phyloP scores from a whole-genome alignment of 2,329 filamentous ascomycete genomes.

The Colletotrichum trifolii region DNA sequence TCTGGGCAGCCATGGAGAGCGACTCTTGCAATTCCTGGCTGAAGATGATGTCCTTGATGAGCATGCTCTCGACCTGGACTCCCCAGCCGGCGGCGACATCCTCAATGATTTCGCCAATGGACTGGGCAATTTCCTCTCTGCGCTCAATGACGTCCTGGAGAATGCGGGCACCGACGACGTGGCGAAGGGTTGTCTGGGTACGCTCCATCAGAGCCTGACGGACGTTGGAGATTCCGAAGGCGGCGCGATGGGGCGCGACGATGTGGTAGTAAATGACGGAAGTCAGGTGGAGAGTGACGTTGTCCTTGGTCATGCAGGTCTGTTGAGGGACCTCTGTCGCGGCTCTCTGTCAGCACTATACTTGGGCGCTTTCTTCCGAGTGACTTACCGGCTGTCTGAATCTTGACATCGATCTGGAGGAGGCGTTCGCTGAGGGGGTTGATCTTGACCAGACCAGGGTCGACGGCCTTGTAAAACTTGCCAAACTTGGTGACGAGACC shows the following conservation, averaged over 20 bases:
- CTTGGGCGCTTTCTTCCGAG: neutral
- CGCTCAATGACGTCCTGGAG: slow-evolving; percentile 99
- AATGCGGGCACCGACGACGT: slow-evolving; percentile 94
- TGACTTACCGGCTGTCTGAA: slow-evolving; percentile 82
- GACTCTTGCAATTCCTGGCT: slow-evolving; percentile 94
- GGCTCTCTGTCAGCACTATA: slow-evolving; percentile 20
- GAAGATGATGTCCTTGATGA: slow-evolving; percentile 99
- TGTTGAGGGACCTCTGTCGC: slow-evolving; percentile 86
- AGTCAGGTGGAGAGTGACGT: slow-evolving; percentile 91
- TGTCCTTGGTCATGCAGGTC: slow-evolving; percentile 99
- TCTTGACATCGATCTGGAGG: slow-evolving; percentile 97
- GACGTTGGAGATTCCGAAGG: slow-evolving; percentile 95
- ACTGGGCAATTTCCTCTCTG: slow-evolving; percentile 94
- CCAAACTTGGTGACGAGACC: slow-evolving; percentile 97
- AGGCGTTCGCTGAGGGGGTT: slow-evolving; percentile 93
- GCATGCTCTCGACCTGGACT: slow-evolving; percentile 96
- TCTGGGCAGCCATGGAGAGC: slow-evolving; percentile 97
- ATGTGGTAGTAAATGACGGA: slow-evolving; percentile 99
- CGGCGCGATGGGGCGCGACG: slow-evolving; percentile 92
- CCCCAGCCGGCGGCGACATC: slow-evolving; percentile 95
- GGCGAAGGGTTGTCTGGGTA: slow-evolving; percentile 95
- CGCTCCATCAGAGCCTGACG: slow-evolving; percentile 97
- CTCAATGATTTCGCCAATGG: slow-evolving; percentile 96
- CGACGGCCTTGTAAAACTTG: slow-evolving; percentile 92
- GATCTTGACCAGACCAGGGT: slow-evolving; percentile 96